Evolutionary conservation across 768 basidiomycete genomes (phyloP).

Genomic region (Trichaptum fuscoviolaceum): DNA sequence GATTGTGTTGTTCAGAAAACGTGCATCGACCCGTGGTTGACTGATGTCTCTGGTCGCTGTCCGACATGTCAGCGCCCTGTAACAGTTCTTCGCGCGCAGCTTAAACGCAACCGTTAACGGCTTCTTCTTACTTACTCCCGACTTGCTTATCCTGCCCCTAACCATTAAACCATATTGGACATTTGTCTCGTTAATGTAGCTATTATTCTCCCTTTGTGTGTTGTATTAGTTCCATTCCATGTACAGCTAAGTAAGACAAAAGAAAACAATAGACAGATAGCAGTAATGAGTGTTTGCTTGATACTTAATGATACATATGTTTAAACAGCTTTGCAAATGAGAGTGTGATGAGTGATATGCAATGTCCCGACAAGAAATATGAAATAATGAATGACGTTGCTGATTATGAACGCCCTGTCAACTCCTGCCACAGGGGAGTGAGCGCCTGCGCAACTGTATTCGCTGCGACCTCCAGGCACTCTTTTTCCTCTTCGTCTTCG

Average conservation of each 20-base stretch:
- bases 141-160: background rate
- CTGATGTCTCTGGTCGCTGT: constrained; percentile 79
- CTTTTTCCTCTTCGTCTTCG: constrained; percentile 50
- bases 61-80: constrained; percentile 81
- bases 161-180: background rate
- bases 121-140: background rate
- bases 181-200: background rate
- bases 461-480: constrained; percentile 60
- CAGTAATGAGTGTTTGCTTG: background rate
- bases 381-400: background rate
- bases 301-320: background rate
- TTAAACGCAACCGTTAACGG: background rate
- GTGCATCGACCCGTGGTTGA: constrained; percentile 88
- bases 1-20: constrained; percentile 49
- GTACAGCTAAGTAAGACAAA: background rate
- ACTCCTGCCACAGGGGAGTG: constrained; percentile 54
- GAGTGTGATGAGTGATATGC: background rate
- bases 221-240: background rate
- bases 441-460: constrained; percentile 72
- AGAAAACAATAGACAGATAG: background rate
- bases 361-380: background rate
- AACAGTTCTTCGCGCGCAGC: constrained; percentile 30
- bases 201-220: background rate
- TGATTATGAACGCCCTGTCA: background rate
- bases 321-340: background rate